A percentile compares a stretch with the other conserved stretches of the same genome.
These are phyloP conservation scores for Acaromyces ingoldii DNA, from an alignment of 1,284 basidiomycete species.

Conservation along the genomic window DNA sequence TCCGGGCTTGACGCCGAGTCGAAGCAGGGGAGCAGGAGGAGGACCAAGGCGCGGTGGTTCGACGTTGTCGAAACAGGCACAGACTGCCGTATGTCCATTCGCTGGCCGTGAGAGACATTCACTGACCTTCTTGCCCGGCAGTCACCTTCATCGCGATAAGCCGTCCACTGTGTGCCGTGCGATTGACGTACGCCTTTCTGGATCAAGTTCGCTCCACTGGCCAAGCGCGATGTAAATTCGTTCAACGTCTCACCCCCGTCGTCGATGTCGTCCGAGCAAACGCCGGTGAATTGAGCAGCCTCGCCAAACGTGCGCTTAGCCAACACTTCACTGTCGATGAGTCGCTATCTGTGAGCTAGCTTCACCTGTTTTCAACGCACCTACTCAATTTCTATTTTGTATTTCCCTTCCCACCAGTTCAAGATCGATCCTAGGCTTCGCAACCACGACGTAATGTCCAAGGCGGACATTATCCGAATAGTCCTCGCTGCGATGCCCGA, in stretches of 20 bases:
- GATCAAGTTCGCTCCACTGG: background rate
- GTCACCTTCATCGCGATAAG: background rate
- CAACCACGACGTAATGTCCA: background rate
- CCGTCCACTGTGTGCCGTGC: background rate
- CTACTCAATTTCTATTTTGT: too few species aligned
- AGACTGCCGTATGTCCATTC: too few species aligned
- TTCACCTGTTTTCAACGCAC: too few species aligned
- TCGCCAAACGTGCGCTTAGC: too few species aligned
- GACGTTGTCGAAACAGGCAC: background rate
- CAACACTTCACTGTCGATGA: too few species aligned
- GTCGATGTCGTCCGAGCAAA: background rate
- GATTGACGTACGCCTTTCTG: background rate
- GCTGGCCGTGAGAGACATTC: too few species aligned
- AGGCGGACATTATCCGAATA: background rate
- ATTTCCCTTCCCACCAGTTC: too few species aligned
- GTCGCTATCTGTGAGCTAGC: too few species aligned
- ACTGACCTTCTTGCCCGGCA: too few species aligned
- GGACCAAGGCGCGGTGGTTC: background rate
- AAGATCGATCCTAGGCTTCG: background rate
- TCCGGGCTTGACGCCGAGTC: background rate
- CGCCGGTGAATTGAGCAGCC: background rate
- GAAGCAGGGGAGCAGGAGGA: background rate
- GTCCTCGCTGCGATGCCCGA: background rate
- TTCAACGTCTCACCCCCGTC: constrained; percentile 1
- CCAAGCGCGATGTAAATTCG: background rate